A percentile compares a stretch with the other conserved stretches of the same genome.
phyloP scores from a whole-genome alignment of 2,329 filamentous ascomycete genomes.

The Tolypocladium tropicale region DNA sequence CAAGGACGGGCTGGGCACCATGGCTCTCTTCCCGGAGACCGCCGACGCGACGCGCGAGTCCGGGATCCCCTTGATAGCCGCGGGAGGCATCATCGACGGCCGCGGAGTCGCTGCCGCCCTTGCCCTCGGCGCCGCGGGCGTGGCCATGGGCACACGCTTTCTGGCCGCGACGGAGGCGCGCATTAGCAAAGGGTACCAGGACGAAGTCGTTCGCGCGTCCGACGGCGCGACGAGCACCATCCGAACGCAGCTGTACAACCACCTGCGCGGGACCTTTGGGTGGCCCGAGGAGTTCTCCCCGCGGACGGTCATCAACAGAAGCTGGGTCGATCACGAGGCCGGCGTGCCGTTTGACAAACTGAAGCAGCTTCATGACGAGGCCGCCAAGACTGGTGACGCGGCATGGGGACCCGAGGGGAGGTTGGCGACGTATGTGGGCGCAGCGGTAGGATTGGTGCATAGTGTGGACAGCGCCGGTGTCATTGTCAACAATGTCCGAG shows the following conservation, averaged over 20 bases:
- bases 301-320: conserved; percentile 26
- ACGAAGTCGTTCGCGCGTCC: conserved; percentile 27
- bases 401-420: conserved; percentile 38
- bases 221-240: conserved; percentile 28
- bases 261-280: conserved; percentile 29
- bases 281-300: conserved; percentile 32
- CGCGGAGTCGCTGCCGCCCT: conserved; percentile 38
- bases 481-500: conserved; percentile 24
- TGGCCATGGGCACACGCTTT: conserved; percentile 54
- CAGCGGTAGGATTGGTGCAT: conserved; percentile 32
- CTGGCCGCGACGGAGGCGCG: conserved; percentile 36
- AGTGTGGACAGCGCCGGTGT: conserved; percentile 24
- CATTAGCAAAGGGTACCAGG: conserved; percentile 28
- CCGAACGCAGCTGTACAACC: conserved; percentile 33
- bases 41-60: conserved; percentile 24
- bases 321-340: conserved; percentile 22
- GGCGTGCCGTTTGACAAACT: conserved; percentile 33
- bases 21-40: conserved; percentile 40
- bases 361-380: conserved; percentile 29
- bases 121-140: conserved; percentile 40
- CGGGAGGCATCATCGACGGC: conserved; percentile 43
- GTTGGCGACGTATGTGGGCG: conserved; percentile 39
- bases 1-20: conserved; percentile 30
- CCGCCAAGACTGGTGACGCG: conserved; percentile 25
- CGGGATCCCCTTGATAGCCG: conserved; percentile 35